These are phyloP conservation scores for Podospora didyma DNA, from an alignment of 495 filamentous ascomycete species.

Conservation along the genomic window DNA sequence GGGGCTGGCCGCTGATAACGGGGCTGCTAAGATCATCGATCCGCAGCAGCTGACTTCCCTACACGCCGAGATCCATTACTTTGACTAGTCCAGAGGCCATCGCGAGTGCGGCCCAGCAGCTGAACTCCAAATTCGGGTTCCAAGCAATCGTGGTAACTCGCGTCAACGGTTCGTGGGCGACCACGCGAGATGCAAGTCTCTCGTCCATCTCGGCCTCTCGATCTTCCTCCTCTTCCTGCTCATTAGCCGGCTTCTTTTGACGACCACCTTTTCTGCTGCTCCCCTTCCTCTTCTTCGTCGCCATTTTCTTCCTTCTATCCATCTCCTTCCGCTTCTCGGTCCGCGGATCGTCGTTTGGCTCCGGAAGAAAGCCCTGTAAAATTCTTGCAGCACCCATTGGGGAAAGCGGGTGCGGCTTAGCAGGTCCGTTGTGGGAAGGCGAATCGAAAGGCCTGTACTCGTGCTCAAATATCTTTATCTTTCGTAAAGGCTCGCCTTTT, in stretches of 20 bases:
- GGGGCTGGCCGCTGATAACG: too few relatives aligned
- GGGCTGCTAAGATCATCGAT: too few relatives aligned
- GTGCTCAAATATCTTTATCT: constrained; percentile 44
- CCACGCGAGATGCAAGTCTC: constrained; percentile 31
- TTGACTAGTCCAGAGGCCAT: constrained; percentile 46
- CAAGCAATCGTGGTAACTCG: constrained; percentile 41
- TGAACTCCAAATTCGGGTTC: constrained; percentile 45
- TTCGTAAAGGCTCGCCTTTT: constrained; percentile 36
- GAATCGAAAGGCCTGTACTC: constrained; percentile 31
- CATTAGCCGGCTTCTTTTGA: constrained; percentile 20
- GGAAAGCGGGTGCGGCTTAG: not conserved
- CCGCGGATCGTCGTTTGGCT: constrained; percentile 63
- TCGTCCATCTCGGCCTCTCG: constrained; percentile 24
- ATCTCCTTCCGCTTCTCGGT: constrained; percentile 61
- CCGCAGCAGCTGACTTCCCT: constrained; percentile 5
- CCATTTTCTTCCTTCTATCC: constrained; percentile 47
- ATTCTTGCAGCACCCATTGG: constrained; percentile 34
- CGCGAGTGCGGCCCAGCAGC: constrained; percentile 51
- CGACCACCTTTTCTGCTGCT: constrained; percentile 51
- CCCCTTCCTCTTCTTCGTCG: constrained; percentile 54
- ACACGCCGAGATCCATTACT: constrained; percentile 43
- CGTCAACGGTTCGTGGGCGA: constrained; percentile 42
- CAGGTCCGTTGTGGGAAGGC: not conserved
- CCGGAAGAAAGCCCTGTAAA: constrained; percentile 39
- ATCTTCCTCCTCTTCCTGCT: constrained; percentile 20